Percentiles rank a stretch among this genome's conserved stretches.
These are phyloP conservation scores for Dianthus caryophyllus DNA, from an alignment of 148 eudicot species.

Conservation along the genomic window DNA sequence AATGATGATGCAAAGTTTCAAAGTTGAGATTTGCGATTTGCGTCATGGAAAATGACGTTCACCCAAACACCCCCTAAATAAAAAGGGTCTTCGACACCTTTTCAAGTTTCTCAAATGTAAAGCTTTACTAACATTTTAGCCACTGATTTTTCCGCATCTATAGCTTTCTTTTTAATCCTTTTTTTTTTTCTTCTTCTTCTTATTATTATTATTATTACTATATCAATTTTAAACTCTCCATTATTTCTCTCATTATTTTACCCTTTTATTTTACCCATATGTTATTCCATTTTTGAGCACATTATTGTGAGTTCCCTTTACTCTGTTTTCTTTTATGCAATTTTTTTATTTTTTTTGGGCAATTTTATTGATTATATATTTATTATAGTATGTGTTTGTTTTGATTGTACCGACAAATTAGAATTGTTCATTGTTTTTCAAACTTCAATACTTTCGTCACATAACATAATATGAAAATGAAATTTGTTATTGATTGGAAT, in stretches of 20 bases:
- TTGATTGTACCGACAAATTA: too few relatives aligned
- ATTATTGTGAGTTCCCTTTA: constrained; percentile 1
- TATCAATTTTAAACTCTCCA: too few relatives aligned
- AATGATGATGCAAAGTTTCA: too few relatives aligned
- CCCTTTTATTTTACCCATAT: background rate
- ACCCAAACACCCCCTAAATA: background rate
- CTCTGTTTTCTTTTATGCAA: background rate
- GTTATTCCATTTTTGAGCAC: background rate
- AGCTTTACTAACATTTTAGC: constrained; percentile 1
- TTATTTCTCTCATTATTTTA: background rate
- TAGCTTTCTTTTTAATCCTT: background rate
- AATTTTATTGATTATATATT: background rate
- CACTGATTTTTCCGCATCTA: background rate
- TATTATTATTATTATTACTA: too few relatives aligned
- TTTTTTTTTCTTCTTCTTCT: too few relatives aligned
- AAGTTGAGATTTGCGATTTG: too few relatives aligned
- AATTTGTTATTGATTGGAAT: too few relatives aligned
- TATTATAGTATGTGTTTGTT: too few relatives aligned
- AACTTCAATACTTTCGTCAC: too few relatives aligned
- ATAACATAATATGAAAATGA: too few relatives aligned
- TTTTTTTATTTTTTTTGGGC: background rate
- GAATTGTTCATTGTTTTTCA: too few relatives aligned
- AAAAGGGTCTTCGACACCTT: background rate
- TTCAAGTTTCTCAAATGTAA: background rate
- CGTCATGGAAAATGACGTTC: background rate